Evolutionary conservation across 768 basidiomycete genomes (phyloP).

Genomic region (Mycena chlorophos): DNA sequence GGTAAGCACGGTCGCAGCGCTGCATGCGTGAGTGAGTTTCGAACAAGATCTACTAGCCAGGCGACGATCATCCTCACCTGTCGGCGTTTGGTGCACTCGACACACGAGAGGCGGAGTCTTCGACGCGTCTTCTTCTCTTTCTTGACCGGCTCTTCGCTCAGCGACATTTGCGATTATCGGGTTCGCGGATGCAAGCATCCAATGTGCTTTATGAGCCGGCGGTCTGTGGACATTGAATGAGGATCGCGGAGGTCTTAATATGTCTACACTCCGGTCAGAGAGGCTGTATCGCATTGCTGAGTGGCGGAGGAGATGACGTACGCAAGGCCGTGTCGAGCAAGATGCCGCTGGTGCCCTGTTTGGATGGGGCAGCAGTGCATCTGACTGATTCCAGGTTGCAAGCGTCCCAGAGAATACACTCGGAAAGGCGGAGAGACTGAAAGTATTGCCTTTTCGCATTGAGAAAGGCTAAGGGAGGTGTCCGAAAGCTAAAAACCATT

Average conservation of each 20-base stretch:
- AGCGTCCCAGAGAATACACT: no score
- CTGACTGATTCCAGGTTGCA: no score
- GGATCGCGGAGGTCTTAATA: slow-evolving; percentile 9
- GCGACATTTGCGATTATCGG: slow-evolving; percentile 10
- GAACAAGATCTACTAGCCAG: slow-evolving; percentile 1
- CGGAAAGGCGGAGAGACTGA: no score
- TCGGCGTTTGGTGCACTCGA: slow-evolving; percentile 56
- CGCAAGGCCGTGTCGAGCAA: slow-evolving; percentile 16
- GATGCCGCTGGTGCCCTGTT: slow-evolving; percentile 18
- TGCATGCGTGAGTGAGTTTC: slow-evolving; percentile 23
- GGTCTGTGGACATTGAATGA: slow-evolving; percentile 13
- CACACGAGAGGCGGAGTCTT: slow-evolving; percentile 52
- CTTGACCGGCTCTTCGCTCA: slow-evolving; percentile 9
- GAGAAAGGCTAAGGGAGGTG: no score
- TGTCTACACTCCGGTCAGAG: slow-evolving; percentile 17
- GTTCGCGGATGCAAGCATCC: slow-evolving; percentile 7
- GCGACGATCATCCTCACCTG: slow-evolving; percentile 39
- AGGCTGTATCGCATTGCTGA: slow-evolving; percentile 16
- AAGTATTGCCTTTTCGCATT: no score
- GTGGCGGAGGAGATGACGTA: slow-evolving; percentile 21
- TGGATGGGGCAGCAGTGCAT: slow-evolving; percentile 19
- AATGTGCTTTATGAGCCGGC: slow-evolving; percentile 17
- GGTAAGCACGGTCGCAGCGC: slow-evolving; percentile 54
- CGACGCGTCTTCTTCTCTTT: slow-evolving; percentile 53
- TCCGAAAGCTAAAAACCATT: no score